These are phyloP conservation scores for Suhomyces bokatorum DNA, from an alignment of 1,139 yeast genomes.

Conservation along the genomic window DNA sequence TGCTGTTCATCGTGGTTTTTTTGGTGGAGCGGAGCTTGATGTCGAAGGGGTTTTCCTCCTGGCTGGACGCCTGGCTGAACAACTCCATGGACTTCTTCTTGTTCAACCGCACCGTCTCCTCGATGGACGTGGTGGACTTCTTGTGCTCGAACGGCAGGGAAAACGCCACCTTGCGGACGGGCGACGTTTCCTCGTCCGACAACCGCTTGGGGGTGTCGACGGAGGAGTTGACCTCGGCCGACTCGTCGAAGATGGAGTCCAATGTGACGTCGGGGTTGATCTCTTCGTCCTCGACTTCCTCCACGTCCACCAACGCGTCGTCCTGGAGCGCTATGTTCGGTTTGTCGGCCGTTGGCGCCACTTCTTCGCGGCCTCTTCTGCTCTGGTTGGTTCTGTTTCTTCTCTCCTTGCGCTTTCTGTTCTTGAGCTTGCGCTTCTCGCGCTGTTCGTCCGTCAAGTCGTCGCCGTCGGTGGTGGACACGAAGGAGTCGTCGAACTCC, in stretches of 20 bases:
- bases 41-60: slow-evolving; percentile 27
- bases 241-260: slow-evolving; percentile 17
- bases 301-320: slow-evolving; percentile 4
- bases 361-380: slow-evolving; percentile 3
- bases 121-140: slow-evolving; percentile 13
- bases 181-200: slow-evolving; percentile 9
- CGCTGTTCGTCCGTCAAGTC: slow-evolving; percentile 16
- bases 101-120: slow-evolving; percentile 17
- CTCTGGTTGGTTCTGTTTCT: slow-evolving; percentile 13
- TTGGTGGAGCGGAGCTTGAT: slow-evolving; percentile 35
- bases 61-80: slow-evolving; percentile 10
- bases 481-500: slow-evolving; percentile 15
- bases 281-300: slow-evolving; percentile 6
- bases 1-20: slow-evolving; percentile 29
- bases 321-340: neutral
- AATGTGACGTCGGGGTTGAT: slow-evolving; percentile 14
- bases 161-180: slow-evolving; percentile 10
- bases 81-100: slow-evolving; percentile 18
- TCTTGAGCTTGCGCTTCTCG: slow-evolving; percentile 17
- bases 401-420: slow-evolving; percentile 19
- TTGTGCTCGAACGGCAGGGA: slow-evolving; percentile 4
- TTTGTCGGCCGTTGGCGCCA: neutral
- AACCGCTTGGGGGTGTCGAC: slow-evolving; percentile 6
- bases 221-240: slow-evolving; percentile 4
- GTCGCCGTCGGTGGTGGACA: slow-evolving; percentile 6